Evolutionary conservation across 2,329 filamentous ascomycete genomes (phyloP).

Genomic region (Monilinia laxa): DNA sequence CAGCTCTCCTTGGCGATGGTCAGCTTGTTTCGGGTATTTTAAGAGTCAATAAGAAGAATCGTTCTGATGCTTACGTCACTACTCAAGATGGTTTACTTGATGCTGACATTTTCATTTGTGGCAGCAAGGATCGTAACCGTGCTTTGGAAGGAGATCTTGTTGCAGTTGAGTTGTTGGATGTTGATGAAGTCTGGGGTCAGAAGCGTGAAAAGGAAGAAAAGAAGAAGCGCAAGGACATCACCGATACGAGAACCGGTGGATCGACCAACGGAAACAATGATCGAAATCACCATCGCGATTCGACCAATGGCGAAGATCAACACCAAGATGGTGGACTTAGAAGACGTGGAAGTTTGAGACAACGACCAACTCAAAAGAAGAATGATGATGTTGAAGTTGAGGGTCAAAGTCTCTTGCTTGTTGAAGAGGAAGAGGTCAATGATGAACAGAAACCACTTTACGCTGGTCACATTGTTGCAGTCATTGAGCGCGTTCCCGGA

Average conservation of each 20-base stretch:
- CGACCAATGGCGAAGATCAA: conserved; percentile 61
- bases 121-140: conserved; percentile 97
- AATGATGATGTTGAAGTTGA: conserved; percentile 99
- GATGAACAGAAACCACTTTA: conserved; percentile 98
- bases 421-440: conserved; percentile 98
- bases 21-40: conserved; percentile 95
- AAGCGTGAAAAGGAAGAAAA: conserved; percentile 99
- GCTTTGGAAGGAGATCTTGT: conserved; percentile 95
- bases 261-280: conserved; percentile 71
- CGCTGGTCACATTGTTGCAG: conserved; percentile 93
- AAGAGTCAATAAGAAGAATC: conserved; percentile 99
- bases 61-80: conserved; percentile 96
- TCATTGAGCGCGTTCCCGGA: conserved; percentile 93
- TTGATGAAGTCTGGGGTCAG: conserved; percentile 97
- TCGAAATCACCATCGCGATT: conserved; percentile 49
- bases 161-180: conserved; percentile 91
- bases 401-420: conserved; percentile 91
- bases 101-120: conserved; percentile 98
- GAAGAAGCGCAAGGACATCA: conserved; percentile 99
- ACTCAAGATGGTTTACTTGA: conserved; percentile 84
- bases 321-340: conserved; percentile 71
- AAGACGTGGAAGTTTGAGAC: conserved; percentile 88
- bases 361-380: conserved; percentile 98
- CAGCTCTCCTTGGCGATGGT: conserved; percentile 84
- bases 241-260: conserved; percentile 78